Evolutionary conservation across 2,329 filamentous ascomycete species (phyloP), one percentile per base, ranked within the genome.

Genomic region (Sclerotinia spermophila): DNA sequence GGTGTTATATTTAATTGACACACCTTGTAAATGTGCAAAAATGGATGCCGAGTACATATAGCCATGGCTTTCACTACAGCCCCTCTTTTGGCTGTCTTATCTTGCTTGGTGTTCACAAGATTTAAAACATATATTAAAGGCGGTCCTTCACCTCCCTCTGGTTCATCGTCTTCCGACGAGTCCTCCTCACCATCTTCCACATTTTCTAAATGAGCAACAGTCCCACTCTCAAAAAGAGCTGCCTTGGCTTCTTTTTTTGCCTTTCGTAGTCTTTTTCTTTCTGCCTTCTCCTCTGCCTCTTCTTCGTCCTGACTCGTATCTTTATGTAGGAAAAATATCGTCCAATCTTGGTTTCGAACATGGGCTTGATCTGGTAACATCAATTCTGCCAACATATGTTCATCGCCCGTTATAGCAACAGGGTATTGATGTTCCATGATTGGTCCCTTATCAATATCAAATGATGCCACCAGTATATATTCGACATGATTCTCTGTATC

Each of bases 351-450:
- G 78, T 92, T 95, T 53, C 96, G 89, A 72, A 96, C 89, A 82
- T 99, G 96, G 33, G 95, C 94, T 81, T 98, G 95, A 81, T 99
- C 96, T 0, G 96, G 96, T 80, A 99, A 84, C 96, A 99, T 99
- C 78, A 99, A 87, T 83, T 99, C 96, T 10, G 96, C 96, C 78
- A 99, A 83, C 94, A 98, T 98, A 78, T 97, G 92, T 83, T 99
- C 96, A 79, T 99, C 95, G 44, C 96, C 95, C 66, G 94, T 97
- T 73, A 99, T 98, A 66, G 95, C 90, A 56, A 93, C 90, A 0
- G 96, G 96, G 79, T 95, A 99, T 79, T 99, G 96, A 80, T 99
- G 94, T 80, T 99, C 96, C 96, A 99, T 98, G 76, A 97, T 90
- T 61, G 95, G 95, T 4, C 96, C 96, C 68, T 93, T 90, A 80